Conservation (phyloP, 306 rosid species). For the Citrullus colocynthis region DNA sequence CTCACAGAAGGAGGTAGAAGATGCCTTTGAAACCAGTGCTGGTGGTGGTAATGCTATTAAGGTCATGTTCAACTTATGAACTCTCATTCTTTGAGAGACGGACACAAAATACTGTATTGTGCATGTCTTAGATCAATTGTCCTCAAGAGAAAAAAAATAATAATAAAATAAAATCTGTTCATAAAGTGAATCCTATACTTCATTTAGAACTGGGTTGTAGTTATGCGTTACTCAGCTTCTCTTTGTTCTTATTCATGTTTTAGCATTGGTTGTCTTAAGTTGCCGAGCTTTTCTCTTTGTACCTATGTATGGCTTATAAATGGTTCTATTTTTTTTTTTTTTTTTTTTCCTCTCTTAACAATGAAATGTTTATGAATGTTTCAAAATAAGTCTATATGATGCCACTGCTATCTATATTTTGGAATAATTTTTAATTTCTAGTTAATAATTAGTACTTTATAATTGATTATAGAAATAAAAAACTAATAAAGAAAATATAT, state of each 20-base stretch:
- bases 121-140: background rate
- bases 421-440: background rate
- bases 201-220: background rate
- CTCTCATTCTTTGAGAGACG: background rate
- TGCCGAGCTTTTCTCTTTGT: background rate
- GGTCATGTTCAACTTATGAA: slow-evolving; percentile 85
- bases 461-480: background rate
- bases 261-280: background rate
- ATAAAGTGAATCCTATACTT: background rate
- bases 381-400: background rate
- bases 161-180: background rate
- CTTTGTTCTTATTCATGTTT: background rate
- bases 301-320: background rate
- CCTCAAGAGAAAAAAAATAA: background rate
- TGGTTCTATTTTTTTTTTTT: too few species aligned
- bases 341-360: background rate
- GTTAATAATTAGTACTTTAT: background rate
- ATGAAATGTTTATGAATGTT: background rate
- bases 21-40: slow-evolving; percentile 93
- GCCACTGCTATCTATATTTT: background rate
- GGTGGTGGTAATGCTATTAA: slow-evolving; percentile 83
- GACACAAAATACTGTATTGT: background rate
- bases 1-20: slow-evolving; percentile 78
- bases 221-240: background rate
- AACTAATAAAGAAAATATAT: background rate